phyloP scores from a whole-genome alignment of 768 basidiomycete species.

The Xerocomellus intermedius region DNA sequence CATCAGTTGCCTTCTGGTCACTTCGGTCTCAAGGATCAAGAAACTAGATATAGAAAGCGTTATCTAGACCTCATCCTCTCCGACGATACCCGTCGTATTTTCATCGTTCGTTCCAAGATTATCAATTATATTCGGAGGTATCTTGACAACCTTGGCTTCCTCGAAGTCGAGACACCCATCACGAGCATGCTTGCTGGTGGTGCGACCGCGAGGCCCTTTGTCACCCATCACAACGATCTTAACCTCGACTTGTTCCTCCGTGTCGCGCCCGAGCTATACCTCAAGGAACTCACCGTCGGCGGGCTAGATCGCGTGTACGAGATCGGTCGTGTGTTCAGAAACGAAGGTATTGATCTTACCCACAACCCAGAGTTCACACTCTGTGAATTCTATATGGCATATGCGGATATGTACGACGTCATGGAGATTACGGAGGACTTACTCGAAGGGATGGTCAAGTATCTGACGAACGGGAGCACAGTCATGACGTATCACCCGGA shows the following conservation, averaged over 20 bases:
- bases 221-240: conserved; percentile 99
- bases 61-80: conserved; percentile 98
- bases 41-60: conserved; percentile 96
- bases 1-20: conserved; percentile 93
- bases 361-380: conserved; percentile 99
- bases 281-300: conserved; percentile 96
- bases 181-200: conserved; percentile 96
- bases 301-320: conserved; percentile 98
- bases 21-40: conserved; percentile 96
- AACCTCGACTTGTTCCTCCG: conserved; percentile 95
- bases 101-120: conserved; percentile 84
- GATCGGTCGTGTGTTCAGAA: conserved; percentile 96
- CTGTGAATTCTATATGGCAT: conserved; percentile 99
- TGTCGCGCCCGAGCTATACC: conserved; percentile 95
- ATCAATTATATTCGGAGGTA: conserved; percentile 92
- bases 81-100: conserved; percentile 83
- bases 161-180: conserved; percentile 99
- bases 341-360: conserved; percentile 97
- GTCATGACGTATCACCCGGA: conserved; percentile 88
- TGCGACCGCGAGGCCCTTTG: conserved; percentile 97
- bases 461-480: conserved; percentile 76
- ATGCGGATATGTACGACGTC: conserved; percentile 97
- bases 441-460: conserved; percentile 88
- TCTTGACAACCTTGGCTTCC: conserved; percentile 88
- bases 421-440: conserved; percentile 96